Evolutionary conservation across 2,329 filamentous ascomycete species (phyloP).

Genomic region (Aspergillus quadricinctus): DNA sequence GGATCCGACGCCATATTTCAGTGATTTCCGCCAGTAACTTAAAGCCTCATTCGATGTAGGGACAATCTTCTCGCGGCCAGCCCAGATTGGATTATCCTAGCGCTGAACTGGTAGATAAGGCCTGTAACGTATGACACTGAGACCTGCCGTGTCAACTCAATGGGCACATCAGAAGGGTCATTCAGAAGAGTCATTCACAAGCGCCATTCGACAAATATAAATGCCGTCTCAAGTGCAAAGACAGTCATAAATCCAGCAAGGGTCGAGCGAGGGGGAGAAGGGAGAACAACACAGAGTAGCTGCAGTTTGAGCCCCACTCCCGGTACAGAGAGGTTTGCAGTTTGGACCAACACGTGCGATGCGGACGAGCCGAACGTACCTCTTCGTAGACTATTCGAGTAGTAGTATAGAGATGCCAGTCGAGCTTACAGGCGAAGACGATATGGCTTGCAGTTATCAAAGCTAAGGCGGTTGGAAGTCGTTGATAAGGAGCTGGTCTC

Average conservation of each 20-base stretch:
- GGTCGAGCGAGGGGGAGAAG: background rate
- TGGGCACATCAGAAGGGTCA: background rate
- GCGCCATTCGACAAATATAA: background rate
- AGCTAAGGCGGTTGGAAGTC: background rate
- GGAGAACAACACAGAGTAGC: background rate
- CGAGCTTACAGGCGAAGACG: background rate
- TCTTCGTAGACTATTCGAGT: background rate
- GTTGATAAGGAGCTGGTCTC: background rate
- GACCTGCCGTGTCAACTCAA: background rate
- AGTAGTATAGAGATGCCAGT: background rate
- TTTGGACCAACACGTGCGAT: background rate
- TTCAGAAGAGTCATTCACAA: background rate
- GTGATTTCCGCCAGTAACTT: background rate
- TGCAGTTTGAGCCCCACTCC: background rate
- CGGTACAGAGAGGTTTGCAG: background rate
- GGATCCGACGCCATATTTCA: conserved; percentile 14
- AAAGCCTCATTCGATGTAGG: background rate
- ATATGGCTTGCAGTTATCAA: background rate
- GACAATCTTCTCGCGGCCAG: background rate
- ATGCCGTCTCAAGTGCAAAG: background rate
- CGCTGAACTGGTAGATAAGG: background rate
- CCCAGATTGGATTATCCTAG: background rate
- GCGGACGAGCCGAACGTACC: background rate
- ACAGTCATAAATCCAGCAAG: background rate
- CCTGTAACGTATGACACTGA: background rate